Base-by-base conservation (phyloP, 345 rosid species). In the Syzygium aqueum region DNA sequence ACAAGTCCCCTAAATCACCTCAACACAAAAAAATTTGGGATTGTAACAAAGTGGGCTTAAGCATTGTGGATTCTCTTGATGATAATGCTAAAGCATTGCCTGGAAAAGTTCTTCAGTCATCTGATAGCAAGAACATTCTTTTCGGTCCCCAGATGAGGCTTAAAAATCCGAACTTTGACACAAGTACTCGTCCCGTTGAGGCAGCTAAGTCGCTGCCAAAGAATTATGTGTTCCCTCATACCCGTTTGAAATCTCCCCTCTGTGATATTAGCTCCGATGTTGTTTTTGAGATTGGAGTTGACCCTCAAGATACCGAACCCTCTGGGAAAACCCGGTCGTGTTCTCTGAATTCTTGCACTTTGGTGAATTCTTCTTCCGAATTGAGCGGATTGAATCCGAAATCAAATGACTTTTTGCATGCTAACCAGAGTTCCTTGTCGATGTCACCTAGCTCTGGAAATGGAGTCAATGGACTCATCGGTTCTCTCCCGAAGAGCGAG, bases 51-150 rank as follows among this genome's bases (percentile, higher is more conserved):
- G 95, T 94, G 77, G 99, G 99, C 30, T 90, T 97, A 89, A 93
- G 99, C 91, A 95, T 97, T 91, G 92, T 97, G 53, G 93, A 95
- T 91, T 90, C 94, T 86, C 95, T 95, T 73, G 94, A 89, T 52
- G 90, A 92, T 88, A 93, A 94, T 85, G 73, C 89, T 86, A 85
- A 88, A 50, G 49, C 82, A 37, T 49, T 56, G 43, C 90, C 90
- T 4, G 91, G 90, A n/a, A 85, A 87, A 84, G 86, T 89, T 86
- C 88, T 89, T 37, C 91, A 84, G 50, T 87, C 95, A 59, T 90
- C 93, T 0, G 92, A 84, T 80, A 92, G 91, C 86, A 95, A 92
- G 90, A 94, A 90, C 91, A 89, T 97, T 85, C 89, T 93, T 85
- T 93, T 92, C 86, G 96, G 97, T 86, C 92, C 95, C 8, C 91